Base-by-base conservation (phyloP, 805 yeast genomes). In the Spathaspora sp. region DNA sequence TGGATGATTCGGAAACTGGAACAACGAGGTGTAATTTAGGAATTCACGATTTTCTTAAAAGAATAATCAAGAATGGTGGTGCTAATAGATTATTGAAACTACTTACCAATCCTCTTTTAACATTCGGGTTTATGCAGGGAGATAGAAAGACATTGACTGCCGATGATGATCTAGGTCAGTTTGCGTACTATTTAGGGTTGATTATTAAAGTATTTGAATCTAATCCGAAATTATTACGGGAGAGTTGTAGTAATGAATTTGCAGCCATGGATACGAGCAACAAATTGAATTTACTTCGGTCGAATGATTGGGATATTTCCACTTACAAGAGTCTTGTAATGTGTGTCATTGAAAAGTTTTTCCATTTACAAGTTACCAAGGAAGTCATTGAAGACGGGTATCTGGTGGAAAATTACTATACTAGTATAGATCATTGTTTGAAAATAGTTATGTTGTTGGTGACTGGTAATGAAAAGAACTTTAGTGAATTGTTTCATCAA, bases 81-180 rank as follows among this genome's bases (percentile, higher is more conserved):
- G 67, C 84, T 0, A 82, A 82, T 52, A 74, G 86, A 51, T 64
- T 92, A 3, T 79, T 89, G 54, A 82, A 82, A 52, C 66, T 89
- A 44, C 69, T 77, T 17, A 70, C 86, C 1, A 75, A 77, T n/a
- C 81, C 86, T 6, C 61, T 89, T 11, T 60, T 83, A 44, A 63
- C 71, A 10, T 70, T 68, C 52, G 53, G 70, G 62, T 59, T 71
- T 57, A 26, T 79, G 72, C 55, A 59, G 59, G 51, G 57, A 47
- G 51, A 67, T 49, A 52, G 62, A 50, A 40, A 48, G 8, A 48
- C 47, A 3, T 48, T 81, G 17, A 62, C 64, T 2, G 64, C 67
- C 1, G 68, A 77, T 20, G 87, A 86, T 58, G 97, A 91, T 62
- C 70, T 81, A 48, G 82, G 76, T 1, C 70, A 79, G 19, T 84